phyloP scores from a whole-genome alignment of 192 early-diverging fungal species.

The Lobosporangium transversale region DNA sequence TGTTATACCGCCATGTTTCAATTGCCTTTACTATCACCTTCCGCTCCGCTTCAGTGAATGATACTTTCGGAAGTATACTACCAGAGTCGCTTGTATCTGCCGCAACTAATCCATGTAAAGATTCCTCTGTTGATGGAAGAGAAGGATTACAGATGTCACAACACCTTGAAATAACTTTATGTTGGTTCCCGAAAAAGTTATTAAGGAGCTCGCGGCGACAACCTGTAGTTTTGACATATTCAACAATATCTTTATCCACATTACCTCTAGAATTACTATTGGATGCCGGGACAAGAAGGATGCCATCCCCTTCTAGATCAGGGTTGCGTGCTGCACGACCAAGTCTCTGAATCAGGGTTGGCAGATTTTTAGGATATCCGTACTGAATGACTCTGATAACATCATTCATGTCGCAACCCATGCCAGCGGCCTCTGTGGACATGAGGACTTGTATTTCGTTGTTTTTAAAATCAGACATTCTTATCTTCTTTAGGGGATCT shows the following conservation, averaged over 20 bases:
- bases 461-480: constrained; percentile 2
- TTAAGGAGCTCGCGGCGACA: constrained; percentile 10
- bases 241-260: no score
- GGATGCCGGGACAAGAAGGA: constrained; percentile 3
- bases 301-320: neutral
- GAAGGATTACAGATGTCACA: constrained; percentile 21
- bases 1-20: no score
- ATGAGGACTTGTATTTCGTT: neutral
- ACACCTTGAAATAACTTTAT: neutral
- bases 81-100: no score
- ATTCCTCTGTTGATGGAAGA: no score
- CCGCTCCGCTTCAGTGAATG: no score
- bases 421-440: constrained; percentile 26
- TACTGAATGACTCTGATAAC: constrained; percentile 27
- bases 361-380: neutral
- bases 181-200: constrained; percentile 9
- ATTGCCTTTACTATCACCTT: no score
- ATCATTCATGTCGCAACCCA: constrained; percentile 28
- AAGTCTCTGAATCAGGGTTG: constrained; percentile 7
- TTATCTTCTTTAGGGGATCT: neutral
- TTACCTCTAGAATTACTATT: neutral
- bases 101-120: no score
- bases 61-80: no score
- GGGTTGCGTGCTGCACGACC: constrained; percentile 14
- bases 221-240: constrained; percentile 1